Evolutionary conservation across 2,329 filamentous ascomycete species (phyloP).

Genomic region (Fusarium sp.): DNA sequence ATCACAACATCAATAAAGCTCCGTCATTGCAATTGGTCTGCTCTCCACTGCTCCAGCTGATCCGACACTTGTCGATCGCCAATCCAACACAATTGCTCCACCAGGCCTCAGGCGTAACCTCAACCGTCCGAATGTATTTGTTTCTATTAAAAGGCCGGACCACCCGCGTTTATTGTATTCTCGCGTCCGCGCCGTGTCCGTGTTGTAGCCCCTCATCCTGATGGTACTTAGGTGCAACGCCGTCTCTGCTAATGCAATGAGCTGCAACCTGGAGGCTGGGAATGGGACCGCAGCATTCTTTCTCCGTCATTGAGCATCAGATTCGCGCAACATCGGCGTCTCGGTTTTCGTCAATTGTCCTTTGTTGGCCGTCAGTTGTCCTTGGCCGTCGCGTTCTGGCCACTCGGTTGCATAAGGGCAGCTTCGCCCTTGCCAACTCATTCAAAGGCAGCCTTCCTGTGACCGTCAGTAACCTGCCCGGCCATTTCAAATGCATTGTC

Average conservation of each 20-base stretch:
- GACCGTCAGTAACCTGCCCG: background rate
- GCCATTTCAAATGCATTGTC: background rate
- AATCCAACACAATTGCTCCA: conserved; percentile 20
- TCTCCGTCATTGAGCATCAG: background rate
- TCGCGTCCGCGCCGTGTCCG: conserved; percentile 45
- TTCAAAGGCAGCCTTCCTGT: background rate
- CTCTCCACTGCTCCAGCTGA: conserved; percentile 20
- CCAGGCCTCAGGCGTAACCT: conserved; percentile 17
- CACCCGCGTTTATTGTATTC: conserved; percentile 39
- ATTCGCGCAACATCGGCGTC: background rate
- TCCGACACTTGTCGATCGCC: conserved; percentile 31
- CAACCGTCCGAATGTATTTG: conserved; percentile 10
- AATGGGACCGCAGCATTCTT: conserved; percentile 11
- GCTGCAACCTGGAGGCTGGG: conserved; percentile 40
- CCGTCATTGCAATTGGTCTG: conserved; percentile 21
- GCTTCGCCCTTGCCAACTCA: conserved; percentile 7
- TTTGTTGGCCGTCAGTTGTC: conserved; percentile 7
- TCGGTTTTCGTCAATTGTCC: background rate
- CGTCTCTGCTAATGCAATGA: conserved; percentile 32
- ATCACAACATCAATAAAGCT: conserved; percentile 25
- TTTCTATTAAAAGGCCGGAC: conserved; percentile 46
- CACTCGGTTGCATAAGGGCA: conserved; percentile 26
- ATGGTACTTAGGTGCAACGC: conserved; percentile 28
- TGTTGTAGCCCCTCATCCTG: conserved; percentile 30
- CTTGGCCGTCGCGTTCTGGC: conserved; percentile 2